Conservation (phyloP, 768 basidiomycete genomes). For the Trametes cingulata region DNA sequence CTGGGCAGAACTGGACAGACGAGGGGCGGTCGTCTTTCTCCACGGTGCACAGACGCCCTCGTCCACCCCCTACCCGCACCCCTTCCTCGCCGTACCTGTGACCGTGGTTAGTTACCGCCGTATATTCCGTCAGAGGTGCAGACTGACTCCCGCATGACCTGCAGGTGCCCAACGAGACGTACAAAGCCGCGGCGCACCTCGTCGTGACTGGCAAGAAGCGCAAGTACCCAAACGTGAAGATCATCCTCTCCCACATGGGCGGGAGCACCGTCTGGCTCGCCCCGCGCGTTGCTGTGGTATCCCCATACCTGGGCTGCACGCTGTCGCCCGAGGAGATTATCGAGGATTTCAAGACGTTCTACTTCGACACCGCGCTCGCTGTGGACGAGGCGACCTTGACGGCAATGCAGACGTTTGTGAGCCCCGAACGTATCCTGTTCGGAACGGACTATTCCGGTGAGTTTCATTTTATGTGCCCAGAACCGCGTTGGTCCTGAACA, state of each 20-base stretch:
- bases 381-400: slow-evolving; percentile 52
- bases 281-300: slow-evolving; percentile 65
- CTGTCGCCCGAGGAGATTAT: slow-evolving; percentile 64
- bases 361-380: slow-evolving; percentile 72
- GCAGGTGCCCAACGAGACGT: slow-evolving; percentile 79
- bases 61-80: slow-evolving; percentile 61
- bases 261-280: slow-evolving; percentile 66
- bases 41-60: slow-evolving; percentile 71
- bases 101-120: slow-evolving; percentile 52
- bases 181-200: slow-evolving; percentile 76
- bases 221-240: slow-evolving; percentile 55
- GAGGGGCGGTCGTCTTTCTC: slow-evolving; percentile 63
- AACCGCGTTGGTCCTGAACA: no score
- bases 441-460: slow-evolving; percentile 78
- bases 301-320: slow-evolving; percentile 65
- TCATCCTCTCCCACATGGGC: slow-evolving; percentile 75
- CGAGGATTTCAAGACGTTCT: slow-evolving; percentile 67
- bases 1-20: slow-evolving; percentile 65
- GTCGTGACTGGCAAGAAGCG: slow-evolving; percentile 71
- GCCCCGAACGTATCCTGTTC: slow-evolving; percentile 57
- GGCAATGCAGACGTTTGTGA: slow-evolving; percentile 53
- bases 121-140: no score
- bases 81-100: slow-evolving; percentile 66
- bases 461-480: slow-evolving; percentile 1
- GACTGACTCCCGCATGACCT: no score